A percentile compares a stretch with the other conserved stretches of the same genome.
Evolutionary conservation across 2,329 filamentous ascomycete species (phyloP).

Genomic region (Paecilomyces fulvus): DNA sequence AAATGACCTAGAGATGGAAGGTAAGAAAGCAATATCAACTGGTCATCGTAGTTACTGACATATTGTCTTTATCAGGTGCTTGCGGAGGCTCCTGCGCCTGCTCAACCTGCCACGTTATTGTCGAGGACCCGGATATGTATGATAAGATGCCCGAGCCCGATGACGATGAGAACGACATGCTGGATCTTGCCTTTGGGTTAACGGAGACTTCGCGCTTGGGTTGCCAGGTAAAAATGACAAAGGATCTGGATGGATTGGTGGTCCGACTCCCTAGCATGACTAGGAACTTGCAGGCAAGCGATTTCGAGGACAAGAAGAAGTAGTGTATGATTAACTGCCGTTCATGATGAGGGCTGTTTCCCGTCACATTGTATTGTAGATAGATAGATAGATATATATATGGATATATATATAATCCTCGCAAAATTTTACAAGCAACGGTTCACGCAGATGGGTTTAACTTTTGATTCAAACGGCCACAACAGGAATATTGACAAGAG

Average conservation of each 20-base stretch:
- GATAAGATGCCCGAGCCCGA: conserved; percentile 70
- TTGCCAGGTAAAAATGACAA: conserved; percentile 86
- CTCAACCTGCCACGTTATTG: conserved; percentile 87
- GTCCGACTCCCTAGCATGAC: conserved; percentile 90
- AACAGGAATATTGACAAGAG: conserved; percentile 7
- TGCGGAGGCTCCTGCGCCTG: conserved; percentile 92
- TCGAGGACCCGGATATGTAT: conserved; percentile 63
- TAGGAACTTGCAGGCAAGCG: conserved; percentile 87
- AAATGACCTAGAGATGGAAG: conserved; percentile 96
- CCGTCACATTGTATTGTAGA: conserved; percentile 3
- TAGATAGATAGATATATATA: conserved; percentile 1
- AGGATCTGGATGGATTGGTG: conserved; percentile 76
- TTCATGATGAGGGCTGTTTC: background rate
- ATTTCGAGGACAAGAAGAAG: conserved; percentile 55
- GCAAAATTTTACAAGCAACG: background rate
- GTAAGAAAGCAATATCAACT: conserved; percentile 28
- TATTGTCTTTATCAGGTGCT: conserved; percentile 47
- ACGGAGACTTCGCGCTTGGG: conserved; percentile 79
- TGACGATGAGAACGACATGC: conserved; percentile 81
- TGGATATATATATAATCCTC: background rate
- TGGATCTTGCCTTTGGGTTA: conserved; percentile 81
- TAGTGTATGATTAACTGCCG: conserved; percentile 2
- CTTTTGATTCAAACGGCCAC: conserved; percentile 1
- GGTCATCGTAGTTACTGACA: background rate
- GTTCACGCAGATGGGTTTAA: background rate